phyloP scores from a whole-genome alignment of 148 eudicot genomes.

The Nyssa sinensis region DNA sequence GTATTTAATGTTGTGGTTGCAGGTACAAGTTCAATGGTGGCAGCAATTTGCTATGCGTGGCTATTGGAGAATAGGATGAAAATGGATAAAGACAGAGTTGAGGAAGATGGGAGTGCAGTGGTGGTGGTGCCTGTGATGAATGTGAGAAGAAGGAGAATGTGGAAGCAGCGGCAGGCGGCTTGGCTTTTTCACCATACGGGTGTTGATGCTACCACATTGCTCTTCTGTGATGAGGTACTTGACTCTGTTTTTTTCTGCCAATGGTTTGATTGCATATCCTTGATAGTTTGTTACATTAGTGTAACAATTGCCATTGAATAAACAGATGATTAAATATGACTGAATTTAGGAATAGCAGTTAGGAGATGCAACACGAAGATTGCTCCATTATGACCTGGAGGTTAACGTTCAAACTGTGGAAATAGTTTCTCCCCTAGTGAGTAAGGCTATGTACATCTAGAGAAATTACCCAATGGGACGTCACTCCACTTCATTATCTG shows the following conservation, averaged over 20 bases:
- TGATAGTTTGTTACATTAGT: neutral
- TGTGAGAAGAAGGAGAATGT: slow-evolving; percentile 47
- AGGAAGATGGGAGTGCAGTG: slow-evolving; percentile 2
- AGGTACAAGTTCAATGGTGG: slow-evolving; percentile 62
- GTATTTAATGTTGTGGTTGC: neutral
- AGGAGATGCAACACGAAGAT: too few relatives aligned
- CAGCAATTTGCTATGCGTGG: slow-evolving; percentile 52
- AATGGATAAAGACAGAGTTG: slow-evolving; percentile 17
- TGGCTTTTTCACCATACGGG: slow-evolving; percentile 51
- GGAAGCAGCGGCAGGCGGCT: slow-evolving; percentile 47
- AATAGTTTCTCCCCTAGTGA: too few relatives aligned
- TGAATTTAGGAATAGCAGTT: neutral
- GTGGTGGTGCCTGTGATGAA: slow-evolving; percentile 47
- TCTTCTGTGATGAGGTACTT: slow-evolving; percentile 49
- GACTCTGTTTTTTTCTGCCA: neutral
- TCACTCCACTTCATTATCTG: too few relatives aligned
- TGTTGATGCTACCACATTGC: slow-evolving; percentile 35
- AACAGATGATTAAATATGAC: neutral
- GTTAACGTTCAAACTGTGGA: too few relatives aligned
- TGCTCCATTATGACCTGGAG: too few relatives aligned
- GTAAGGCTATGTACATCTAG: too few relatives aligned
- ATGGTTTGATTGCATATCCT: too few relatives aligned
- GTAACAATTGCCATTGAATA: neutral
- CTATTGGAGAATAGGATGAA: slow-evolving; percentile 34
- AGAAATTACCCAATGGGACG: too few relatives aligned